Evolutionary conservation across 345 rosid species (phyloP).

Genomic region (Lenwebbia sp.): DNA sequence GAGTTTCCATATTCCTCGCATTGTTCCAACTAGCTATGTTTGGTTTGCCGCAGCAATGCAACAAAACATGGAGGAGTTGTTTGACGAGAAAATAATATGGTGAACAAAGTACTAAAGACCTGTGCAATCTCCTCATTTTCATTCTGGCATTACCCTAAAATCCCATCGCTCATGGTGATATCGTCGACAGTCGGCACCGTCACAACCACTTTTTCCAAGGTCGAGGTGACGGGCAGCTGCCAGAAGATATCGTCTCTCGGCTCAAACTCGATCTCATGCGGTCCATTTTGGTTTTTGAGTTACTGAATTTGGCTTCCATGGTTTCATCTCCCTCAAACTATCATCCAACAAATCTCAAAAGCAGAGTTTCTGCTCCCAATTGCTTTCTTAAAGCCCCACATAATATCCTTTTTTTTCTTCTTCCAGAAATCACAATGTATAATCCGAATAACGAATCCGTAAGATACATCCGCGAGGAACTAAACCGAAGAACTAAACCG

Average conservation of each 20-base stretch:
- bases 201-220: not conserved
- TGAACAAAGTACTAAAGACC: not conserved
- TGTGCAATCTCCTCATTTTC: not conserved
- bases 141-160: not conserved
- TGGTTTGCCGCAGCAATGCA: not conserved
- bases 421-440: not conserved
- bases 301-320: not conserved
- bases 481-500: not conserved
- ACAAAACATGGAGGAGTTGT: not conserved
- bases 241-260: not conserved
- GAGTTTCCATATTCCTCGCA: too few species aligned
- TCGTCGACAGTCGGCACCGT: not conserved
- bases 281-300: not conserved
- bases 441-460: rapidly evolving
- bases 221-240: not conserved
- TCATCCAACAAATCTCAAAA: not conserved
- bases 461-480: not conserved
- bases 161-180: not conserved
- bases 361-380: not conserved
- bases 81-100: not conserved
- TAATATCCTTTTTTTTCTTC: not conserved
- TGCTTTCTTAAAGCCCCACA: not conserved
- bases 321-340: not conserved
- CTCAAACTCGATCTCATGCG: not conserved
- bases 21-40: not conserved